Evolutionary conservation across 176 grass and related monocot species (phyloP), one percentile per base, ranked within the genome.

Genomic region (Aegilops tauschii): DNA sequence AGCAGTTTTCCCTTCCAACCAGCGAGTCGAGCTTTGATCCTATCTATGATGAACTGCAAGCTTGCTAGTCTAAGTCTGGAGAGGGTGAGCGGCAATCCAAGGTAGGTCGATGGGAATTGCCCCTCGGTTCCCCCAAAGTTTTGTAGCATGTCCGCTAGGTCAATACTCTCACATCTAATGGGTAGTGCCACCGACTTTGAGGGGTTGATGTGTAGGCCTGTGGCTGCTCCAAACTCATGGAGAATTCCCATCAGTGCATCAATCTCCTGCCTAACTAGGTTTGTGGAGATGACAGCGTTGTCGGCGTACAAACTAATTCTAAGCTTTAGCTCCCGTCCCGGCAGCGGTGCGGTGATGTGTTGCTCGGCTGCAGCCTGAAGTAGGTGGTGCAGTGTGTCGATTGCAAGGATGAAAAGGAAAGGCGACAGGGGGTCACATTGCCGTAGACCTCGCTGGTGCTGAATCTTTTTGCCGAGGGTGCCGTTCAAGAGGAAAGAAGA

Each of bases 271-370:
- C 5, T n/a, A 1, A 10, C 0, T 5, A 20, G 36, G 18, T 72
- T 72, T 1, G 17, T 18, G 4, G 14, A 13, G 12, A 13, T 49
- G 12, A 14, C 1, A 14, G 0, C 12, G 3, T 49, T 4, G 3
- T 49, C 8, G 0, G 35, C 36, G 12, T 72, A 42, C 1, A 72
- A 1, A 6, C 31, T 40, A 2, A 23, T 1, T 1, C 35, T 0
- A 1, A 42, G 5, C 3, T 40, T 39, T 0, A 37, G 1, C 1
- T 72, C 4, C 1, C 69, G 2, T 4, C 69, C 35, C 11, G n/a
- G 3, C 10, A 3, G 6, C 0, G 17, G 0, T 40, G 36, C 3
- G 10, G 10, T 0, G 36, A 39, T 2, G 0, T 42, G 1, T 9
- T 40, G 8, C 8, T 40, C 1, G 8, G 39, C 39, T 9, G 8